These are phyloP conservation scores for Fusarium sp. DNA, from an alignment of 2,329 filamentous ascomycete genomes.

Conservation along the genomic window DNA sequence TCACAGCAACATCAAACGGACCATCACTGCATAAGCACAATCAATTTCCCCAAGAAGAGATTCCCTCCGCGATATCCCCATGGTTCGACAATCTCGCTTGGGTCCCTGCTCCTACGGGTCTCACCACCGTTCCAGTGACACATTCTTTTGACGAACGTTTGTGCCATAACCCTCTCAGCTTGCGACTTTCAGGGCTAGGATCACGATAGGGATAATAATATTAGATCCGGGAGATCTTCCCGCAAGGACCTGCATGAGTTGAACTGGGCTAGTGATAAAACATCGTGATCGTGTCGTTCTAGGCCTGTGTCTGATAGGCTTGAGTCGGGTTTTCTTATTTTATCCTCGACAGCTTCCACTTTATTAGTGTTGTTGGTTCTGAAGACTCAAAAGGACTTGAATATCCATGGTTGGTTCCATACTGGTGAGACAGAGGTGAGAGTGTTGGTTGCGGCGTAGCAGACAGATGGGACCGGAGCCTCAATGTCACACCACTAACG, in stretches of 20 bases:
- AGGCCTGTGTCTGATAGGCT: slow-evolving; percentile 14
- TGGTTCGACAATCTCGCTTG: slow-evolving; percentile 44
- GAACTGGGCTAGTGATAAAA: not conserved
- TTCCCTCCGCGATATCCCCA: slow-evolving; percentile 33
- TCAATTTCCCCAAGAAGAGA: not conserved
- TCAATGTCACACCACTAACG: slow-evolving; percentile 18
- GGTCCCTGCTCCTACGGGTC: slow-evolving; percentile 1
- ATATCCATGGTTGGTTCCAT: not conserved
- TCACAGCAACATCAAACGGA: slow-evolving; percentile 9
- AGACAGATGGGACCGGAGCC: not conserved
- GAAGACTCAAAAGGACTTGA: slow-evolving; percentile 1
- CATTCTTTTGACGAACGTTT: slow-evolving; percentile 37
- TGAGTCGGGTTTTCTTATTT: not conserved
- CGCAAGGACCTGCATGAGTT: slow-evolving; percentile 30
- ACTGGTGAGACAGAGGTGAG: not conserved
- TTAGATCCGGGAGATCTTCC: slow-evolving; percentile 39
- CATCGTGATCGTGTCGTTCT: not conserved
- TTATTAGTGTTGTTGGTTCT: not conserved
- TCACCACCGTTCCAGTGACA: slow-evolving; percentile 21
- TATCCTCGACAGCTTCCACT: not conserved
- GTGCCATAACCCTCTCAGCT: slow-evolving; percentile 28
- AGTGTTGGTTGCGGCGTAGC: slow-evolving; percentile 6
- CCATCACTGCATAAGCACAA: slow-evolving; percentile 6
- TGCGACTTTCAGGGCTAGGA: slow-evolving; percentile 5
- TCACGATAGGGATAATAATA: slow-evolving; percentile 27